Conservation (phyloP, 2,329 filamentous ascomycete genomes). For the Nectriaceae sp. region DNA sequence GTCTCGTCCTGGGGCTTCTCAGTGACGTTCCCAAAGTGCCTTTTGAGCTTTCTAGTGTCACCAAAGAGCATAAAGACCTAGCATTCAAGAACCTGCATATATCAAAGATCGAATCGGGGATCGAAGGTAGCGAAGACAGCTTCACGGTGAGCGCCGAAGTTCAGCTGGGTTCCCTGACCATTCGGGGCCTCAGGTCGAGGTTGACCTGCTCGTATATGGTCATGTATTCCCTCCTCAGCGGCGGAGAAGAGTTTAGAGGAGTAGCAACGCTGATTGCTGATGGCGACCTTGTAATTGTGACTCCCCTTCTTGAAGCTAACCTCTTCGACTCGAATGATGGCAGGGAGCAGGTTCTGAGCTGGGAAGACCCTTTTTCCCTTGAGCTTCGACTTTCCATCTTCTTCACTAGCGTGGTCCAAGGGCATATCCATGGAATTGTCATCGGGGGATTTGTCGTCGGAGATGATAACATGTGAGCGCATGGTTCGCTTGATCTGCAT, state of each 20-base stretch:
- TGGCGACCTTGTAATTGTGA: background rate
- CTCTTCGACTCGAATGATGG: slow-evolving; percentile 1
- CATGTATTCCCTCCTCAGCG: too few species aligned
- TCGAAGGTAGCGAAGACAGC: background rate
- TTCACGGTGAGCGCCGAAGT: background rate
- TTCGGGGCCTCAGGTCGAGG: background rate
- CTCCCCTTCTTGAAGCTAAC: background rate
- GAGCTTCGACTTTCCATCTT: too few species aligned
- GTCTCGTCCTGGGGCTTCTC: too few species aligned
- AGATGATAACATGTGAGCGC: background rate
- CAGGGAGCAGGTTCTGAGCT: background rate
- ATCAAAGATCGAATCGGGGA: too few species aligned
- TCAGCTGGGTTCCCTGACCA: background rate
- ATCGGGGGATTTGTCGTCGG: slow-evolving; percentile 5
- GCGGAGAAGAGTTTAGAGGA: too few species aligned
- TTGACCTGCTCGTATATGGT: too few species aligned
- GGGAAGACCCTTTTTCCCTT: slow-evolving; percentile 2
- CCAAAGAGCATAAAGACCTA: too few species aligned
- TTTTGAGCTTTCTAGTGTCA: too few species aligned
- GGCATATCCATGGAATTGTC: too few species aligned
- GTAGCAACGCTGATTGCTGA: background rate
- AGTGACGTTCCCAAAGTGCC: too few species aligned
- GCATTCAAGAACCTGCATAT: too few species aligned
- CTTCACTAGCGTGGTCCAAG: too few species aligned
- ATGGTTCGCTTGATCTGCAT: slow-evolving; percentile 4